Base-by-base conservation (phyloP, 495 filamentous ascomycete genomes). In the Daldinia grandis region DNA sequence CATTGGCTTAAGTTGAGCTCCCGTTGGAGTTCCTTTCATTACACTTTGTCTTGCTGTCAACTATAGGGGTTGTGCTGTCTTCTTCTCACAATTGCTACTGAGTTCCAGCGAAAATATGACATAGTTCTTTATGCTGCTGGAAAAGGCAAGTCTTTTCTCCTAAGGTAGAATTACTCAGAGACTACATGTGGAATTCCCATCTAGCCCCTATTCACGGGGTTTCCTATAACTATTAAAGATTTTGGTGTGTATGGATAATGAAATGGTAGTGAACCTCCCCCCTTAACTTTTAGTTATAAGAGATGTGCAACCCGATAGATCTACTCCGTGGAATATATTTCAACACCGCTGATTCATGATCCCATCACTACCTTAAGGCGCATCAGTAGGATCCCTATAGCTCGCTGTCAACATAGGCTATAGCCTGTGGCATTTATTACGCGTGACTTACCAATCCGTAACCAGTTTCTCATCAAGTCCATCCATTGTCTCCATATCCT, bases 381-480 rank as follows among this genome's bases (percentile, higher is more conserved):
- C 54, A 30, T 67, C 37, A 2, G 64, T 72, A 21, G 62, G 62
- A 60, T 72, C 62, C 63, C 69, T 72, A 59, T 24, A 35, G n/a
- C 3, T 15, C 15, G 28, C 1, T 37, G 28, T 72, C 7, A 72
- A 47, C n/a, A 49, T 8, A 53, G 9, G 12, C 17, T 28, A 35
- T 10, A 49, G 10, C 8, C 10, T 0, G n/a, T 8, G 30, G 12
- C 24, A 9, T 14, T 5, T 8, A 25, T 31, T 24, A 17, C 15
- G 15, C 28, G 7, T 37, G 40, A 73, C 80, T 71, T 66, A 86
- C 87, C 88, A 81, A 61, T 85, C 82, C 17, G 87, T 90, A 25
- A 90, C 86, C 9, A 91, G 78, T 71, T 85, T 81, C 78, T 94
- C 90, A 74, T 95, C 90, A 38, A 93, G 76, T 6, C 74, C 82